These are phyloP conservation scores for Acacia melanoxylon DNA, from an alignment of 306 rosid species.

Conservation along the genomic window DNA sequence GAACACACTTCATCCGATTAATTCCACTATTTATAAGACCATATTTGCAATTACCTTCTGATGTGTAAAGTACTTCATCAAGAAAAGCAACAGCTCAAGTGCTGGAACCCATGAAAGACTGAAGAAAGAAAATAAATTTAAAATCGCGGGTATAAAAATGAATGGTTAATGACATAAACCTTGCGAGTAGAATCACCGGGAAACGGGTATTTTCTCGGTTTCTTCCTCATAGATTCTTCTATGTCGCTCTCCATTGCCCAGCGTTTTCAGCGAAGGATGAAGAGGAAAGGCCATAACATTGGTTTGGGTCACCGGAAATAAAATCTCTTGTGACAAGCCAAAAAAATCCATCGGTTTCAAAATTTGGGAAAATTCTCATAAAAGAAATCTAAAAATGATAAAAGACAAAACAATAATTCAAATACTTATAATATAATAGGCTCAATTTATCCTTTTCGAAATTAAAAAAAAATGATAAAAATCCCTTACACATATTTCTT, in stretches of 20 bases:
- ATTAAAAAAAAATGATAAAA: too few relatives aligned
- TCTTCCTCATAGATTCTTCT: constrained; percentile 20
- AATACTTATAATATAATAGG: too few relatives aligned
- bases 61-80: background rate
- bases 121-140: background rate
- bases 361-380: too few relatives aligned
- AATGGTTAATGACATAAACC: background rate
- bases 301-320: background rate
- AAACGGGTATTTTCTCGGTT: constrained; percentile 8
- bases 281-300: background rate
- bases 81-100: background rate
- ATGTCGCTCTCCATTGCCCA: constrained; percentile 20
- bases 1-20: background rate
- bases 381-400: too few relatives aligned
- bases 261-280: background rate
- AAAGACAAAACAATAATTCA: too few relatives aligned
- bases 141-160: background rate
- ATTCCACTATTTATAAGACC: background rate
- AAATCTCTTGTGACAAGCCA: background rate
- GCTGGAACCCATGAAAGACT: background rate
- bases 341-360: background rate
- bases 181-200: constrained; percentile 17
- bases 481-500: too few relatives aligned
- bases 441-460: accelerated
- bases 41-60: background rate